phyloP scores from a whole-genome alignment of 2,329 filamentous ascomycete genomes.

The Penicillium olsonii region DNA sequence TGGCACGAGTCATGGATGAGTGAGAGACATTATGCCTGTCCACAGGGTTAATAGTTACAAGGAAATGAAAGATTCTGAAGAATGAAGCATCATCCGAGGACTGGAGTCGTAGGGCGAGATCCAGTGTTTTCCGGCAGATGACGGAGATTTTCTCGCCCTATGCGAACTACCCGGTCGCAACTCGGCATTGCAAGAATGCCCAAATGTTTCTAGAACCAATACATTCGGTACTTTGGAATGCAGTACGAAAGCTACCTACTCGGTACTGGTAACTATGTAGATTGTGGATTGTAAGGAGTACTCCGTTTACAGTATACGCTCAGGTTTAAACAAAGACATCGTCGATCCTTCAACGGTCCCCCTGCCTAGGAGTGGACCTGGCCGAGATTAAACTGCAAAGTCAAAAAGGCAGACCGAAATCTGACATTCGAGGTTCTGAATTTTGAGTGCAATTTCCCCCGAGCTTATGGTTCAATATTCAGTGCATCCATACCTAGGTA shows the following conservation, averaged over 20 bases:
- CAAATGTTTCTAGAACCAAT: too few species aligned
- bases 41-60: not conserved
- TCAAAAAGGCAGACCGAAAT: not conserved
- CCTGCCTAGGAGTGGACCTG: conserved; percentile 1
- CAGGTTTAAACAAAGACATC: not conserved
- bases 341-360: conserved; percentile 5
- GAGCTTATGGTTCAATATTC: not conserved
- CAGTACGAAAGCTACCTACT: too few species aligned
- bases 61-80: not conserved
- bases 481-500: not conserved
- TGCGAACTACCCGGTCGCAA: too few species aligned
- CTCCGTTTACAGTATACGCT: too few species aligned
- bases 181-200: too few species aligned
- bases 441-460: not conserved
- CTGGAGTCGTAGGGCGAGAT: not conserved
- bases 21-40: not conserved
- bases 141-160: not conserved
- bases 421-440: not conserved
- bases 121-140: not conserved
- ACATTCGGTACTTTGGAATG: too few species aligned
- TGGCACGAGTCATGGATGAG: not conserved
- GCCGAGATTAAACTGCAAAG: not conserved
- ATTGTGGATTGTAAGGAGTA: too few species aligned
- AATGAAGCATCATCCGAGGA: not conserved
- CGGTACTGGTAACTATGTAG: too few species aligned